These are phyloP conservation scores for Boletus pseudo-olivaceus DNA, from an alignment of 768 basidiomycete genomes.

Conservation along the genomic window DNA sequence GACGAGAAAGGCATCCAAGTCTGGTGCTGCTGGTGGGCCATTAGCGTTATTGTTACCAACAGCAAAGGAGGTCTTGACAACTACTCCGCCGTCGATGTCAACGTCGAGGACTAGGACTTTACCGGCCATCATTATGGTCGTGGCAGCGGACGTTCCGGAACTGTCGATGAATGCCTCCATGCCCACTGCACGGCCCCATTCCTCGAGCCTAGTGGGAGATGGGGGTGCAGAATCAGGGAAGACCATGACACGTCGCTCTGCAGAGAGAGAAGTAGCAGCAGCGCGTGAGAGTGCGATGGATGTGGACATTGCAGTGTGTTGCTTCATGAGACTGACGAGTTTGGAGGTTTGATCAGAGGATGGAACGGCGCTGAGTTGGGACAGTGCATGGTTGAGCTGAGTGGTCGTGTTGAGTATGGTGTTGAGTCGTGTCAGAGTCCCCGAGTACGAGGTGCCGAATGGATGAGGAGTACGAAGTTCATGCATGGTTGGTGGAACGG, in stretches of 20 bases:
- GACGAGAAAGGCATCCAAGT: slow-evolving; percentile 60
- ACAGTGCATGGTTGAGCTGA: slow-evolving; percentile 53
- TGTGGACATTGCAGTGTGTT: slow-evolving; percentile 46
- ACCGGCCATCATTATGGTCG: slow-evolving; percentile 65
- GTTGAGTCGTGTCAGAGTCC: slow-evolving; percentile 38
- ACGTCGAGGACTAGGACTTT: slow-evolving; percentile 80
- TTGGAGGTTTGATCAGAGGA: slow-evolving; percentile 59
- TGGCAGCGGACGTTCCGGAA: slow-evolving; percentile 37
- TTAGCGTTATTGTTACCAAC: slow-evolving; percentile 44
- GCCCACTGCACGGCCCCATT: slow-evolving; percentile 61
- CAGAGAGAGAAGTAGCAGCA: slow-evolving; percentile 19
- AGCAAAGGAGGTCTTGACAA: slow-evolving; percentile 74
- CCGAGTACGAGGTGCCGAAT: slow-evolving; percentile 21
- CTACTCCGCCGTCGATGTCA: slow-evolving; percentile 49
- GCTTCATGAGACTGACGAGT: slow-evolving; percentile 63
- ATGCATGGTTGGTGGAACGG: slow-evolving; percentile 17
- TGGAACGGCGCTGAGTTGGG: slow-evolving; percentile 40
- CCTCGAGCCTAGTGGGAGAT: slow-evolving; percentile 41
- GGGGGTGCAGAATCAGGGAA: slow-evolving; percentile 31
- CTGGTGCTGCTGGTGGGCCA: slow-evolving; percentile 39
- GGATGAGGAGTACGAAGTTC: slow-evolving; percentile 20
- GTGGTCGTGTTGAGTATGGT: slow-evolving; percentile 50
- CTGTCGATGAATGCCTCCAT: slow-evolving; percentile 75
- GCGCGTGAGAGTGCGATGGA: slow-evolving; percentile 28
- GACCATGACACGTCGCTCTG: slow-evolving; percentile 13